Conservation (phyloP, 2,329 filamentous ascomycete genomes). For the Pseudogymnoascus sp. region DNA sequence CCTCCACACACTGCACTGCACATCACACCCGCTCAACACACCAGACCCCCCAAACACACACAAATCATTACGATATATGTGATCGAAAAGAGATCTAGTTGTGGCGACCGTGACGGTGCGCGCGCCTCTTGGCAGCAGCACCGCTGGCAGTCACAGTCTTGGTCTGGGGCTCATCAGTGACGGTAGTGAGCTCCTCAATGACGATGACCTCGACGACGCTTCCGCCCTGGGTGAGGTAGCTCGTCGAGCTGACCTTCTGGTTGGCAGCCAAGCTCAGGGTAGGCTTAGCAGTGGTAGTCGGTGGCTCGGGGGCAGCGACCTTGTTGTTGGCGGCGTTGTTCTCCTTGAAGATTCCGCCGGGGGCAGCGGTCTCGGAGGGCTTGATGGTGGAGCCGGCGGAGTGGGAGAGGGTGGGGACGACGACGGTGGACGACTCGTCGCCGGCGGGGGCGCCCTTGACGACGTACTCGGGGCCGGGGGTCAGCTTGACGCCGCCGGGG, state of each 20-base stretch:
- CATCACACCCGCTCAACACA: too few relatives aligned
- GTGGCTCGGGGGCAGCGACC: background rate
- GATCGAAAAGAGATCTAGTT: background rate
- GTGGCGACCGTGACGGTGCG: background rate
- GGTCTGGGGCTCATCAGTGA: background rate
- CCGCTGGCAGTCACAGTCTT: background rate
- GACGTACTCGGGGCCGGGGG: constrained; percentile 34
- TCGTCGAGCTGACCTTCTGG: background rate
- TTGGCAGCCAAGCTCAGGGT: background rate
- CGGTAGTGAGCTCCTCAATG: background rate
- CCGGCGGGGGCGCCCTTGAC: constrained; percentile 15
- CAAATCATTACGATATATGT: too few relatives aligned
- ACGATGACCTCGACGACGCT: background rate
- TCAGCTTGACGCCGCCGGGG: constrained; percentile 48
- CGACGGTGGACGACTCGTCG: constrained; percentile 18
- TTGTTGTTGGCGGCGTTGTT: background rate
- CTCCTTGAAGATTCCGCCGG: constrained; percentile 29
- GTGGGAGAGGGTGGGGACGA: constrained; percentile 25
- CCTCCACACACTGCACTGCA: too few relatives aligned
- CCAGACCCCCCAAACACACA: too few relatives aligned
- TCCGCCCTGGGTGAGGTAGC: background rate
- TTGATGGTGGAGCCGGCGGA: constrained; percentile 21
- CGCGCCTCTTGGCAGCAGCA: background rate
- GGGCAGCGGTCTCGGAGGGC: constrained; percentile 18
- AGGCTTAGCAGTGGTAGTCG: background rate